Base-by-base conservation (phyloP, 2,329 filamentous ascomycete genomes). In the Plectosphaerella cucumerina region DNA sequence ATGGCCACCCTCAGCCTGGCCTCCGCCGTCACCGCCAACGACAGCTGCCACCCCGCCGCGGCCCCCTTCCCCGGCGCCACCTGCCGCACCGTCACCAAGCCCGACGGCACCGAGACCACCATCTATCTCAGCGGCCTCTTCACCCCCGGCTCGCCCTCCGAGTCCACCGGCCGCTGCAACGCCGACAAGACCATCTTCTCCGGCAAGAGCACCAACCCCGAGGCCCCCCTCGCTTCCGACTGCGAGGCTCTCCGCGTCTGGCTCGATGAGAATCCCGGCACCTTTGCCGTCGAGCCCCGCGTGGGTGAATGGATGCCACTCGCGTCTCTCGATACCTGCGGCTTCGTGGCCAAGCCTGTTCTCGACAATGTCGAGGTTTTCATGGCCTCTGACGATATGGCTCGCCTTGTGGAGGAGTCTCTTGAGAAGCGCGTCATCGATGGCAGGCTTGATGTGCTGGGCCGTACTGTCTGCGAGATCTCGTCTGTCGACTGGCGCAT, bases 341-440 rank as follows among this genome's bases (percentile, higher is more conserved):
- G n/a, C 9, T 42, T 42, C 18, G n/a, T 42, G n/a, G n/a, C 18
- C n/a, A 20, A 20, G n/a, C 26, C 26, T 9, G 12, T 31, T 11
- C 26, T 8, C 26, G 8, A 31, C 8, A 5, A 8, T 2, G 9
- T 10, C 26, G 6, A 4, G 8, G 8, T 31, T 11, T 8, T 31
- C 26, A 11, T 9, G 8, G 17, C 18, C 17, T n/a, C 39, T 20
- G 35, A 39, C 8, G 35, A 18, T 15, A 15, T 15, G 35, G 39
- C 17, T 17, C n/a, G n/a, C n/a, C 6, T 42, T 11, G 70, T 70
- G 46, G 73, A 74, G 65, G 51, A 55, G 44, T 69, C 66, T 1
- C 70, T 75, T 49, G 70, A 71, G 58, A 68, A 69, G 15, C 18
- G 20, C 18, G n/a, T 10, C n/a, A 20, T 42, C 39, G 39, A 42